Base-by-base conservation (phyloP, 2,329 filamentous ascomycete genomes). In the Acephala macrosclerotiorum region DNA sequence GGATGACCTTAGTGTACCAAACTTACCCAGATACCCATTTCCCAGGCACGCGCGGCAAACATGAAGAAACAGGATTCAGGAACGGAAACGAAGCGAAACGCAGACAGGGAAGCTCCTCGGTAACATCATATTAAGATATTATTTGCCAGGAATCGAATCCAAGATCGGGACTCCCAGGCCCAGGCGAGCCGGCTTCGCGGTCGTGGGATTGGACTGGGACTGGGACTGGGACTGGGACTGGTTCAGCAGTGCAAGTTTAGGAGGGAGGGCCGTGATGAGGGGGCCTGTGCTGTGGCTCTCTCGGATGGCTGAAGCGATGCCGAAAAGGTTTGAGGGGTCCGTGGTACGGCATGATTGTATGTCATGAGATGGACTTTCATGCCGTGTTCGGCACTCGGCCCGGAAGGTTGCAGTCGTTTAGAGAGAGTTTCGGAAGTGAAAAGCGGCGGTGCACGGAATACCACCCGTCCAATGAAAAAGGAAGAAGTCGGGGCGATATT, bases 321-420 rank as follows among this genome's bases (percentile, higher is more conserved):
- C 40, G 40, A 42, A n/a, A n/a, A 18, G 29, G 29, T 4, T 33
- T 33, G 40, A 42, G n/a, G 18, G 40, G 40, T 42, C 40, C 45
- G 45, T 49, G 45, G n/a, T 12, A 49, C 20, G 45, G 20, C 45
- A 25, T 18, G 45, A 25, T 25, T 18, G n/a, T 22, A 22, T 22
- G n/a, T 7, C 4, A 25, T 49, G 45, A 6, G n/a, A 9, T 49
- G n/a, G n/a, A n/a, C n/a, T 42, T n/a, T 16, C 18, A n/a, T 18
- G 40, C 40, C 40, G 40, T 42, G 40, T 42, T 42, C 40, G 40
- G 40, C 40, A 42, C 40, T 42, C 40, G 40, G 40, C 40, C 40
- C 40, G 40, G 40, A 42, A 6, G 40, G n/a, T 16, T 42, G 8
- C 4, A 16, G n/a, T 2, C n/a, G 40, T n/a, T 42, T 49, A 9